Percentiles rank a stretch among this genome's conserved stretches.
Conservation (phyloP, 2,329 filamentous ascomycete genomes). For the Alternaria burnsii region DNA sequence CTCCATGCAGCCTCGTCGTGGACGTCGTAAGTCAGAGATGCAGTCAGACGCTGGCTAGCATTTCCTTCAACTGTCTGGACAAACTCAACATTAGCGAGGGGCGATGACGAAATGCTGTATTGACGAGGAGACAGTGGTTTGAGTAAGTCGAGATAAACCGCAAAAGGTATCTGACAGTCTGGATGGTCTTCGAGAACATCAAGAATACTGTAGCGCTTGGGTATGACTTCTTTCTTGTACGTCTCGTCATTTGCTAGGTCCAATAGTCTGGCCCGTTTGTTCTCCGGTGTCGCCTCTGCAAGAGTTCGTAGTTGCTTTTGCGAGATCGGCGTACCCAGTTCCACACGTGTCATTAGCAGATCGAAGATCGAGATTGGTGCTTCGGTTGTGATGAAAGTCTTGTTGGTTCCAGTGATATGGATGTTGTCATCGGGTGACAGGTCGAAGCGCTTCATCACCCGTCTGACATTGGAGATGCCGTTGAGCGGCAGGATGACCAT, state of each 20-base stretch:
- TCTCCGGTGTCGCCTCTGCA: constrained; percentile 6
- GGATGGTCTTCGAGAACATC: constrained; percentile 13
- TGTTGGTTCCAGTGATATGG: constrained; percentile 16
- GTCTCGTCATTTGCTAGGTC: constrained; percentile 8
- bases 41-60: constrained; percentile 1
- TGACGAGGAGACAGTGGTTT: constrained; percentile 15
- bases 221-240: constrained; percentile 10
- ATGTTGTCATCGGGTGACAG: constrained; percentile 15
- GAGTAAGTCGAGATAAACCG: constrained; percentile 9
- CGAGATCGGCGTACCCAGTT: constrained; percentile 16
- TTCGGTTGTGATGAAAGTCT: constrained; percentile 10
- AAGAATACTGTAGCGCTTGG: constrained; percentile 13
- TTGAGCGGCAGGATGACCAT: constrained; percentile 76
- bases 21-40: constrained; percentile 13
- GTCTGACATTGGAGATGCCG: constrained; percentile 24
- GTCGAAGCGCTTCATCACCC: constrained; percentile 27
- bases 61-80: constrained; percentile 4
- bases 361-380: constrained; percentile 6
- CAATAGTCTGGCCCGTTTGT: constrained; percentile 5
- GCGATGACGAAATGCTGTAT: constrained; percentile 71
- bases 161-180: constrained; percentile 8
- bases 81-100: constrained; percentile 59
- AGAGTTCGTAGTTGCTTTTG: constrained; percentile 14
- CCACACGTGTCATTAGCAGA: constrained; percentile 15
- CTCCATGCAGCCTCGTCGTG: constrained; percentile 16